Evolutionary conservation across 441 rosid species (phyloP).

Genomic region (Adansonia rubrostipa): DNA sequence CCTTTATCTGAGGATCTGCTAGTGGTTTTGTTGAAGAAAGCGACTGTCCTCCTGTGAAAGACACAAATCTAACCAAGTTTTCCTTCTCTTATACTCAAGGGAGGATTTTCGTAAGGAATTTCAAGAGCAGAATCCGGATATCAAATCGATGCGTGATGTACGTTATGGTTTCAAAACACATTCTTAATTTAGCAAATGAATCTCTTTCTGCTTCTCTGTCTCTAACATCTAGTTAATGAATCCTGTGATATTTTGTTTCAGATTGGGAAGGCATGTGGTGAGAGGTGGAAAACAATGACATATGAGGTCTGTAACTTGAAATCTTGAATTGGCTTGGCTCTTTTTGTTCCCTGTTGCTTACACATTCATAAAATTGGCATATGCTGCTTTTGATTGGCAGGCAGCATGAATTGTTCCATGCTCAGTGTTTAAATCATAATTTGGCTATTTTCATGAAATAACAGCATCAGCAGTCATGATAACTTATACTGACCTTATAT

Average conservation of each 20-base stretch:
- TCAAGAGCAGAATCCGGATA: slow-evolving; percentile 83
- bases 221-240: slow-evolving; percentile 20
- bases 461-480: neutral
- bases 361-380: neutral
- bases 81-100: slow-evolving; percentile 47
- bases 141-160: slow-evolving; percentile 94
- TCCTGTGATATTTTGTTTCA: slow-evolving; percentile 30
- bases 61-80: slow-evolving; percentile 21
- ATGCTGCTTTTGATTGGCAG: neutral
- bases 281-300: slow-evolving; percentile 90
- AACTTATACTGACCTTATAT: neutral
- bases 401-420: neutral
- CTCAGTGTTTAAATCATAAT: neutral
- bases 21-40: slow-evolving; percentile 1
- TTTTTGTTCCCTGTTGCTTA: neutral
- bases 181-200: slow-evolving; percentile 21
- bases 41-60: neutral
- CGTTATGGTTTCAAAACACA: slow-evolving; percentile 27
- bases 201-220: neutral
- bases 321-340: neutral
- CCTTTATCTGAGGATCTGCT: neutral
- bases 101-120: slow-evolving; percentile 87
- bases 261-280: slow-evolving; percentile 98
- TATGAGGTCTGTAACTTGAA: slow-evolving; percentile 55
- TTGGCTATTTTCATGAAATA: neutral